Percentiles rank a stretch among this genome's conserved stretches.
Evolutionary conservation across 495 filamentous ascomycete species (phyloP).

Genomic region (Thermochaetoides thermophila): DNA sequence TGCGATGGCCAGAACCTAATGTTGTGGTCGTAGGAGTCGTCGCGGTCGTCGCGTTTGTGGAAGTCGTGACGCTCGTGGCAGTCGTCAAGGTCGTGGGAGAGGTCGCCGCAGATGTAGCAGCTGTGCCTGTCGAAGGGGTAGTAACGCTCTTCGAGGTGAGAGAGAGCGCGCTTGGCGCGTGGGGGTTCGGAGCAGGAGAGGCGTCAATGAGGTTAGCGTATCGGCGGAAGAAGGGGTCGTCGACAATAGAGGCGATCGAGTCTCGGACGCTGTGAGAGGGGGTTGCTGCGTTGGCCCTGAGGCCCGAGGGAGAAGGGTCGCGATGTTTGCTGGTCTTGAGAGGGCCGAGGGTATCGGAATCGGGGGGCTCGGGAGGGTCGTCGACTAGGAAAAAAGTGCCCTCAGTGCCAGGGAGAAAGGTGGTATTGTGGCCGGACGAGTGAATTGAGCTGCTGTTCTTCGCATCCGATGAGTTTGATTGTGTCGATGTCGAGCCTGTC

Average conservation of each 20-base stretch:
- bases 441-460: too few species aligned
- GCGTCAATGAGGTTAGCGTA: conserved; percentile 7
- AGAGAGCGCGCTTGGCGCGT: conserved; percentile 3
- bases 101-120: too few species aligned
- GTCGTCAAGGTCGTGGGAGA: background rate
- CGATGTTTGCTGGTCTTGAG: too few species aligned
- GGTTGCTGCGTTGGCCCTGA: too few species aligned
- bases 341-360: background rate
- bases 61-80: background rate
- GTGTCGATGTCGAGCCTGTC: conserved; percentile 5
- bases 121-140: too few species aligned
- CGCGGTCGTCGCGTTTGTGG: background rate
- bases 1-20: conserved; percentile 12
- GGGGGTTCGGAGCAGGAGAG: background rate
- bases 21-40: conserved; percentile 3
- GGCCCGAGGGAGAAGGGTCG: too few species aligned
- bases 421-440: too few species aligned
- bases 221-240: conserved; percentile 32
- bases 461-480: too few species aligned
- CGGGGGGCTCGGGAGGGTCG: conserved; percentile 9
- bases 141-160: too few species aligned
- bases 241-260: conserved; percentile 28
- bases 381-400: conserved; percentile 19
- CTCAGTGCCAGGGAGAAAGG: conserved; percentile 8
- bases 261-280: conserved; percentile 17